These are phyloP conservation scores for Hypoxylon rickii DNA, from an alignment of 495 filamentous ascomycete species.

Conservation along the genomic window DNA sequence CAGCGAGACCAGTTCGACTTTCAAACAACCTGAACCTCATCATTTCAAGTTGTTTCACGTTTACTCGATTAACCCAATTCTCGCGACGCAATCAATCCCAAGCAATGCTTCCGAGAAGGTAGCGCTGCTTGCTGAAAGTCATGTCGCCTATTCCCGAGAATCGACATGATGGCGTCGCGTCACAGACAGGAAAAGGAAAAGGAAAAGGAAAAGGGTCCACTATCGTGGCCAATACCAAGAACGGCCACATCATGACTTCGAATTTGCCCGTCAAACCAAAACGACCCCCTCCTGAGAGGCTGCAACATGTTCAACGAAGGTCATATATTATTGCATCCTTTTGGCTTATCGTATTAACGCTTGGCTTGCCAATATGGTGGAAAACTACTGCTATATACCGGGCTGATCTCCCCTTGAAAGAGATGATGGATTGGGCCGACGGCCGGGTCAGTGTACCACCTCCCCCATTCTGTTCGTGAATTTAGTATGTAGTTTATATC, in stretches of 20 bases:
- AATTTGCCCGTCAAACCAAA: constrained; percentile 37
- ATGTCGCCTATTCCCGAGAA: constrained; percentile 25
- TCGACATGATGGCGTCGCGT: constrained; percentile 11
- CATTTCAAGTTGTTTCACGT: too few relatives aligned
- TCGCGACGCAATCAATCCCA: constrained; percentile 6
- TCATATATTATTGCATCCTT: constrained; percentile 82
- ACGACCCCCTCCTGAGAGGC: constrained; percentile 74
- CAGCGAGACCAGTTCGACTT: too few relatives aligned
- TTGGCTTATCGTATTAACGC: constrained; percentile 81
- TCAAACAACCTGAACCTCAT: too few relatives aligned
- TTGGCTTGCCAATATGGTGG: constrained; percentile 96
- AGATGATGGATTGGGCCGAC: constrained; percentile 93
- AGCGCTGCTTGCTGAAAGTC: constrained; percentile 11
- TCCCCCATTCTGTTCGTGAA: background rate
- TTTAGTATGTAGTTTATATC: constrained; percentile 4
- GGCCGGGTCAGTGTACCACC: constrained; percentile 67
- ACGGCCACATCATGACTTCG: background rate
- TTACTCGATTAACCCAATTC: background rate
- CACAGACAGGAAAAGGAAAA: constrained; percentile 1
- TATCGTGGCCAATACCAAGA: background rate
- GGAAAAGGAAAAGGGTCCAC: too few relatives aligned
- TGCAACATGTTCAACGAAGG: constrained; percentile 68
- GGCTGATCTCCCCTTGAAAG: constrained; percentile 77
- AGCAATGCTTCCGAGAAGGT: constrained; percentile 22
- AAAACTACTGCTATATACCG: constrained; percentile 94